phyloP scores from a whole-genome alignment of 495 filamentous ascomycete species.

The Neurospora cerealis region DNA sequence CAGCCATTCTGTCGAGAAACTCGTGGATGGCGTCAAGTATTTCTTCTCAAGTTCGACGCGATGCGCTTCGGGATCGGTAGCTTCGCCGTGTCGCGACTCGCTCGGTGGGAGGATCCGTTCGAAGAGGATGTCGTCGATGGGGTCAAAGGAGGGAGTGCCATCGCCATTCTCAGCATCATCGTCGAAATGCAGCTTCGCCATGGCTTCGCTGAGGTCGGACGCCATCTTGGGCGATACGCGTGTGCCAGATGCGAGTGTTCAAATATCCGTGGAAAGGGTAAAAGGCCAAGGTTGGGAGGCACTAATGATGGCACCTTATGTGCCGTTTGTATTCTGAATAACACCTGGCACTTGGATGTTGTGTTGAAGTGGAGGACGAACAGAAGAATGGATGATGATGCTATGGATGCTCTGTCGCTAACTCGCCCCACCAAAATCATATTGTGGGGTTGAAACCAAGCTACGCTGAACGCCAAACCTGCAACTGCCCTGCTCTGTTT shows the following conservation, averaged over 20 bases:
- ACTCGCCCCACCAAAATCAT: slow-evolving; percentile 11
- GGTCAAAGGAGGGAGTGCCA: slow-evolving; percentile 6
- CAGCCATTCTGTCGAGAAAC: slow-evolving; percentile 74
- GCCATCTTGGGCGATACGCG: slow-evolving; percentile 21
- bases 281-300: not conserved
- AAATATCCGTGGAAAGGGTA: not conserved
- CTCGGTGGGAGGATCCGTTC: not conserved
- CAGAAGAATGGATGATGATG: not conserved
- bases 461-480: not conserved
- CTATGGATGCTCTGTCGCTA: not conserved
- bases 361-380: not conserved
- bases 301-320: not conserved
- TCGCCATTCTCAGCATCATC: slow-evolving; percentile 9
- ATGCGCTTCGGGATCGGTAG: slow-evolving; percentile 48
- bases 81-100: slow-evolving; percentile 23
- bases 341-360: not conserved
- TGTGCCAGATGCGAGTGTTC: not conserved
- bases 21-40: slow-evolving; percentile 66
- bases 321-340: not conserved
- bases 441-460: slow-evolving; percentile 7
- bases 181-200: slow-evolving; percentile 29
- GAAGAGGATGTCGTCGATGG: slow-evolving; percentile 51
- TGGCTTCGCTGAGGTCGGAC: slow-evolving; percentile 27
- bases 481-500: not conserved
- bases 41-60: slow-evolving; percentile 62